Percentiles rank a stretch among this genome's conserved stretches.
Evolutionary conservation across 257 asterid genomes (phyloP).

Genomic region (Thymus mandschuricus): DNA sequence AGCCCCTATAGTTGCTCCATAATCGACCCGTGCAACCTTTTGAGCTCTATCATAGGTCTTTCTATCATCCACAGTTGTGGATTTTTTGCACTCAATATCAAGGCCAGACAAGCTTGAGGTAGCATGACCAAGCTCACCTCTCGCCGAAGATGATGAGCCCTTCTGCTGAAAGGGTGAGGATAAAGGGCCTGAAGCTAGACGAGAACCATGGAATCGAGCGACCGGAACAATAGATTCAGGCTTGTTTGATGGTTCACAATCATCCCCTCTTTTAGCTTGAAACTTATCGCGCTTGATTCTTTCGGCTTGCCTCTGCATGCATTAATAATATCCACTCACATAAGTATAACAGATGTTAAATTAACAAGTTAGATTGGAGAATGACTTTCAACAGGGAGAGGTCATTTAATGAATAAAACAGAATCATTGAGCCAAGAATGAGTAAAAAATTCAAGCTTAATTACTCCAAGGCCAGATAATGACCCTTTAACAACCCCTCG

Average conservation of each 20-base stretch:
- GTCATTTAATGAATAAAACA: neutral
- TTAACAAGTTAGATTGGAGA: neutral
- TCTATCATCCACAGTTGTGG: slow-evolving; percentile 42
- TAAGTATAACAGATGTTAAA: slow-evolving; percentile 14
- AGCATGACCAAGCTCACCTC: slow-evolving; percentile 51
- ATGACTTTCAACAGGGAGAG: slow-evolving; percentile 14
- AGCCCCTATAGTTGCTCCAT: slow-evolving; percentile 83
- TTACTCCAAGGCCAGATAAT: no score
- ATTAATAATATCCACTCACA: slow-evolving; percentile 23
- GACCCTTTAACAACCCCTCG: neutral
- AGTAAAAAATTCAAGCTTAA: no score
- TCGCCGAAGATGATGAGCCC: slow-evolving; percentile 38
- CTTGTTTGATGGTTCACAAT: slow-evolving; percentile 66
- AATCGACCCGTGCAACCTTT: slow-evolving; percentile 64
- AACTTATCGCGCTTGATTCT: slow-evolving; percentile 82
- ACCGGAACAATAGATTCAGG: slow-evolving; percentile 89
- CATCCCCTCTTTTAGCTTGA: slow-evolving; percentile 85
- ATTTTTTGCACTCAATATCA: slow-evolving; percentile 45
- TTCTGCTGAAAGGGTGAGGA: slow-evolving; percentile 76
- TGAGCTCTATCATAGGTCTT: slow-evolving; percentile 43
- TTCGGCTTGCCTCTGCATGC: slow-evolving; percentile 81
- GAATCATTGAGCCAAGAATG: slow-evolving; percentile 12
- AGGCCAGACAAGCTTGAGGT: slow-evolving; percentile 53
- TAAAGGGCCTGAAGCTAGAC: slow-evolving; percentile 92
- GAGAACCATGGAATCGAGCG: slow-evolving; percentile 83